These are phyloP conservation scores for Phallus indusiatus DNA, from an alignment of 768 basidiomycete species.

Conservation along the genomic window DNA sequence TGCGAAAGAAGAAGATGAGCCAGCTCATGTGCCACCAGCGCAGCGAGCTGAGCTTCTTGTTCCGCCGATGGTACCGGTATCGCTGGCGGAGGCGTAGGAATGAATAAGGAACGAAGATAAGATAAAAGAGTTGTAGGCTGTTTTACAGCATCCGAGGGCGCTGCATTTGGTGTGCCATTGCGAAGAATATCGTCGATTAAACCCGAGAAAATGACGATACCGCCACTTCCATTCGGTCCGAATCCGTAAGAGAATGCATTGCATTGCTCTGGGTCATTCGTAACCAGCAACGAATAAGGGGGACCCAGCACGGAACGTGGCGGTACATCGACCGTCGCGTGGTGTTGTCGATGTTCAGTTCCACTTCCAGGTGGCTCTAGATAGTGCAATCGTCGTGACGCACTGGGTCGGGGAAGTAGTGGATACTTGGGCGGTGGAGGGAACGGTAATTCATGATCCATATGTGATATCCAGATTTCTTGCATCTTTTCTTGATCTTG, in stretches of 20 bases:
- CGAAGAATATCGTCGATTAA: conserved; percentile 81
- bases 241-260: conserved; percentile 98
- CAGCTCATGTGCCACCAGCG: conserved; percentile 88
- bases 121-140: not conserved
- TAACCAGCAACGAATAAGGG: conserved; percentile 83
- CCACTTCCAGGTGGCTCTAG: conserved; percentile 41
- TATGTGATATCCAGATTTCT: conserved; percentile 44
- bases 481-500: conserved; percentile 47
- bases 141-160: not conserved
- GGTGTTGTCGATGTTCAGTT: conserved; percentile 30
- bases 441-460: conserved; percentile 43
- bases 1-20: conserved; percentile 86
- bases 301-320: conserved; percentile 60
- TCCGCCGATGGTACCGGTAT: conserved; percentile 51
- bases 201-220: conserved; percentile 90
- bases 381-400: conserved; percentile 52
- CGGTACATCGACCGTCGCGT: conserved; percentile 24
- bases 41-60: conserved; percentile 83
- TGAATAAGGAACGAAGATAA: conserved; percentile 3
- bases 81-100: conserved; percentile 26
- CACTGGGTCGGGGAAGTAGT: conserved; percentile 75
- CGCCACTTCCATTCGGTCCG: conserved; percentile 83
- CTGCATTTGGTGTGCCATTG: conserved; percentile 26
- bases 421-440: conserved; percentile 81
- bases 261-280: conserved; percentile 71